Evolutionary conservation across 1,284 basidiomycete genomes (phyloP).

Genomic region (Boletus sp.): DNA sequence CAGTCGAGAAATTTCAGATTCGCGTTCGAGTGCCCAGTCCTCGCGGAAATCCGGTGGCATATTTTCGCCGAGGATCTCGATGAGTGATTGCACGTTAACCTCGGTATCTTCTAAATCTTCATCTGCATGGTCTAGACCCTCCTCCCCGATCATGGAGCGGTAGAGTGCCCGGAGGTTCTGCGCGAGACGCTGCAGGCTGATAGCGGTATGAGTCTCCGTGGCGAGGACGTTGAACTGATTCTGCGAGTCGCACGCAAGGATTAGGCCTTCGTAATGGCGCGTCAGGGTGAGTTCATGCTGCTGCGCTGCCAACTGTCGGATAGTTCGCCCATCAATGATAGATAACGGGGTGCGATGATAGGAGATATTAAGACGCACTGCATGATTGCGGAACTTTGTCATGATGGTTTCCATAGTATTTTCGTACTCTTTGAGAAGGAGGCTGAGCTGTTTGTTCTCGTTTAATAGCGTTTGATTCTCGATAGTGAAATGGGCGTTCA

Average conservation of each 20-base stretch:
- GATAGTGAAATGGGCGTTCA: slow-evolving; percentile 85
- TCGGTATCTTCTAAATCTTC: slow-evolving; percentile 12
- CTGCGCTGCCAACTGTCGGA: slow-evolving; percentile 71
- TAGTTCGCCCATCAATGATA: slow-evolving; percentile 2
- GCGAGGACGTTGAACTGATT: slow-evolving; percentile 57
- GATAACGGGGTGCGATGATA: background rate
- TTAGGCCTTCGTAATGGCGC: slow-evolving; percentile 86
- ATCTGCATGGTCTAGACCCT: slow-evolving; percentile 37
- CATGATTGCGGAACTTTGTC: slow-evolving; percentile 90
- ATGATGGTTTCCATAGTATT: slow-evolving; percentile 93
- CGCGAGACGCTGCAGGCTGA: slow-evolving; percentile 66
- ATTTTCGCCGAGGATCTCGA: slow-evolving; percentile 40
- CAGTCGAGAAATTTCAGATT: slow-evolving; percentile 75
- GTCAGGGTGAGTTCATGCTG: slow-evolving; percentile 87
- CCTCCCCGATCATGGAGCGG: slow-evolving; percentile 69
- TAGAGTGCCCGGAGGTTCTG: slow-evolving; percentile 70
- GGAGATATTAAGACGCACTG: slow-evolving; percentile 53
- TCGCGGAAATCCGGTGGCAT: slow-evolving; percentile 11
- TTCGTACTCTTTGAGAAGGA: slow-evolving; percentile 92
- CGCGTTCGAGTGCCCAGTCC: slow-evolving; percentile 84
- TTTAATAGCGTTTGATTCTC: slow-evolving; percentile 91
- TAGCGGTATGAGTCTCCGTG: slow-evolving; percentile 49
- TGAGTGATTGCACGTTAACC: slow-evolving; percentile 40
- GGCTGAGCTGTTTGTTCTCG: slow-evolving; percentile 91
- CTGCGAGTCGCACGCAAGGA: slow-evolving; percentile 70